Percentiles rank a stretch among this genome's conserved stretches.
phyloP scores from a whole-genome alignment of 2,329 filamentous ascomycete species.

The Setomelanomma holmii region DNA sequence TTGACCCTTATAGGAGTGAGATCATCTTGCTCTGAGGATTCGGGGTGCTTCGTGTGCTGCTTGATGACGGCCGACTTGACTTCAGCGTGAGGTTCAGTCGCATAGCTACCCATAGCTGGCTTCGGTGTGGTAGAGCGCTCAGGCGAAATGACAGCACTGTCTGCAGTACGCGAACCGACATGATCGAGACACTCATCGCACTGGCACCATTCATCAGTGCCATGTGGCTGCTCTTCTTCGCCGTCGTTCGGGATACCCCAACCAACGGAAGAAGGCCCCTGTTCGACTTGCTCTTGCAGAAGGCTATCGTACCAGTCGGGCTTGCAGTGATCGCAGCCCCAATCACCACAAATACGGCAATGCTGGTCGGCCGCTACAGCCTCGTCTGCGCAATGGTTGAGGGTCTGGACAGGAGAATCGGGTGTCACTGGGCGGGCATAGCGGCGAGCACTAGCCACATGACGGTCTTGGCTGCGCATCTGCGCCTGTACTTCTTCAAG shows the following conservation, averaged over 20 bases:
- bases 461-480: background rate
- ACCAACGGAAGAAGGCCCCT: background rate
- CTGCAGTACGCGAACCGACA: no score
- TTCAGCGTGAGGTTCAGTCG: no score
- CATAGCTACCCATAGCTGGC: no score
- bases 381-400: background rate
- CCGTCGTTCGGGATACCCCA: background rate
- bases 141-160: no score
- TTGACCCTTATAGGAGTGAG: no score
- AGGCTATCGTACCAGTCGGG: background rate
- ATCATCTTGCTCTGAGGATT: no score
- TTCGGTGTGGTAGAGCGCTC: no score
- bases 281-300: background rate
- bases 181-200: no score
- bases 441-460: background rate
- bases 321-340: background rate
- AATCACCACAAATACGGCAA: background rate
- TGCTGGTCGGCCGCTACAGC: background rate
- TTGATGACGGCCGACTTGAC: no score
- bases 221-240: background rate
- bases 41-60: no score
- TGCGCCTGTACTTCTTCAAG: background rate
- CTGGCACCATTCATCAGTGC: no score
- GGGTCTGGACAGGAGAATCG: background rate
- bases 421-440: background rate